Percentiles rank a stretch among this genome's conserved stretches.
phyloP scores from a whole-genome alignment of 306 rosid species.

The Oemleria cerasiformis region DNA sequence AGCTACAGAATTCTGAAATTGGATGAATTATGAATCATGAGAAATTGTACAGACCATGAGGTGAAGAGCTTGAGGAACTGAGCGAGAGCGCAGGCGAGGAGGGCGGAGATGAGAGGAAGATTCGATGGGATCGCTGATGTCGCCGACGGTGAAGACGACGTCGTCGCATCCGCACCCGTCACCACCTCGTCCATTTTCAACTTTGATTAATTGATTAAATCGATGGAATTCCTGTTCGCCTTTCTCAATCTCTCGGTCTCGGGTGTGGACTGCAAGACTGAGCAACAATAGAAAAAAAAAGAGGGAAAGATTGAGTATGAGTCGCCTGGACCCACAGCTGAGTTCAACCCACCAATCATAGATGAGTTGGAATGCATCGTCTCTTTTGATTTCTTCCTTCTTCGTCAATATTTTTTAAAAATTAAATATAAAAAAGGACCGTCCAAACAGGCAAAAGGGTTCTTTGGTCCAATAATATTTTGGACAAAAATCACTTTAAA shows the following conservation, averaged over 20 bases:
- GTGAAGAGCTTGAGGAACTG: slow-evolving; percentile 97
- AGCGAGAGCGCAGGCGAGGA: slow-evolving; percentile 74
- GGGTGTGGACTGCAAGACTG: background rate
- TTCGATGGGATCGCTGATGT: slow-evolving; percentile 38
- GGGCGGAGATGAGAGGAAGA: slow-evolving; percentile 55
- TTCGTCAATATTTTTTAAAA: background rate
- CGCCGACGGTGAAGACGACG: slow-evolving; percentile 27
- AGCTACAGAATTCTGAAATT: background rate
- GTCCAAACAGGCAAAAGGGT: background rate
- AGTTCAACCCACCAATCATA: background rate
- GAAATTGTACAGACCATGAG: slow-evolving; percentile 53
- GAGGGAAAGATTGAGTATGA: background rate
- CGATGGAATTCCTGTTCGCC: background rate
- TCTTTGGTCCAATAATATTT: too few species aligned
- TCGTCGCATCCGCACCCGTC: slow-evolving; percentile 48
- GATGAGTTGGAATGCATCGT: background rate
- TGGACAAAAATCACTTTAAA: too few species aligned
- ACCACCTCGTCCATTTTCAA: slow-evolving; percentile 45
- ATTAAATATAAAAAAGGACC: background rate
- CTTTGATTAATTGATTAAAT: background rate
- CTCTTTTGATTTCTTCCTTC: background rate
- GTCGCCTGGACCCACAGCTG: background rate
- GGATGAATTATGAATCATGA: background rate
- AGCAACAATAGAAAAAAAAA: background rate
- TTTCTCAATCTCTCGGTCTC: too few species aligned